Evolutionary conservation across 768 basidiomycete genomes (phyloP).

Genomic region (Rickenella mellea): DNA sequence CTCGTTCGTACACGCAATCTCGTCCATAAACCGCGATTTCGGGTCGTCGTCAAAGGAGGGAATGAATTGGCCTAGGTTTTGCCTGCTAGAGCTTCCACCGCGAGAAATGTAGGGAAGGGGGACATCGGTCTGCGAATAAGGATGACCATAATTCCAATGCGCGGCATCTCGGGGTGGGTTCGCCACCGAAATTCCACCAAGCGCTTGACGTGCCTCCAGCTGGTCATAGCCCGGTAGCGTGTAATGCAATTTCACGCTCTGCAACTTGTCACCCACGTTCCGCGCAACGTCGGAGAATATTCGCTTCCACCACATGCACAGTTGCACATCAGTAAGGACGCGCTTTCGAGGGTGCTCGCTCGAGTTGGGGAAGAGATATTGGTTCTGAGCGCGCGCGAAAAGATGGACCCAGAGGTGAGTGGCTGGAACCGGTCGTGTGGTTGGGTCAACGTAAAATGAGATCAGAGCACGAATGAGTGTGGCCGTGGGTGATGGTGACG

Average conservation of each 20-base stretch:
- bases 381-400: conserved; percentile 82
- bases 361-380: conserved; percentile 93
- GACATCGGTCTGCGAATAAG: conserved; percentile 41
- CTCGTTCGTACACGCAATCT: conserved; percentile 68
- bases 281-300: conserved; percentile 49
- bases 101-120: conserved; percentile 38
- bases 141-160: conserved; percentile 73
- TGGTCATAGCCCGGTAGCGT: conserved; percentile 62
- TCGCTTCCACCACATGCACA: conserved; percentile 92
- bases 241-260: conserved; percentile 37
- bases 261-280: conserved; percentile 22
- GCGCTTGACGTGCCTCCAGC: conserved; percentile 52
- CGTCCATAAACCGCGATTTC: conserved; percentile 87
- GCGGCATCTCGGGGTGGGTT: conserved; percentile 9
- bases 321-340: conserved; percentile 63
- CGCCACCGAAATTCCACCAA: conserved; percentile 30
- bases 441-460: conserved; percentile 48
- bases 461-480: conserved; percentile 61
- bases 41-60: conserved; percentile 97
- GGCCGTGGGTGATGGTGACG: conserved; percentile 56
- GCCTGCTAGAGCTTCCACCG: conserved; percentile 28
- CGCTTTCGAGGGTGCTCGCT: conserved; percentile 58
- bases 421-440: conserved; percentile 49
- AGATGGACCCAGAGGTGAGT: conserved; percentile 71
- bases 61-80: conserved; percentile 62